These are phyloP conservation scores for Mucor mucedo DNA, from an alignment of 371 early-diverging fungal genomes.

Conservation along the genomic window DNA sequence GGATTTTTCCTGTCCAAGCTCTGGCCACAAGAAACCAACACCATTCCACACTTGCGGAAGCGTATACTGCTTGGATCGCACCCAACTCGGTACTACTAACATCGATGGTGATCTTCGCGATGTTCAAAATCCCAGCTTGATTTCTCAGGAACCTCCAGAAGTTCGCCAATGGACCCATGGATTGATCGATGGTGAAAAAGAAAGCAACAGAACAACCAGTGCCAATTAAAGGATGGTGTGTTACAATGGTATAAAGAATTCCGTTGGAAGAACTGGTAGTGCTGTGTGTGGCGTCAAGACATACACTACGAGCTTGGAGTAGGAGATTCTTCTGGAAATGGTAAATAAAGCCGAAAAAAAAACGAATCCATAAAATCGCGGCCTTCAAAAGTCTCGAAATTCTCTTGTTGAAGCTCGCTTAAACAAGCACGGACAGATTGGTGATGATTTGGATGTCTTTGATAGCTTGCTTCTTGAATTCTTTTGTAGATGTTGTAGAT, in stretches of 20 bases:
- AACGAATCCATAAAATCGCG: too few relatives aligned
- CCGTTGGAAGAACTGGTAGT: background rate
- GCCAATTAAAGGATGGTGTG: slow-evolving; percentile 1
- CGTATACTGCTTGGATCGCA: slow-evolving; percentile 4
- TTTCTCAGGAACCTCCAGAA: background rate
- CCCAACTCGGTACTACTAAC: background rate
- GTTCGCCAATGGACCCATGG: background rate
- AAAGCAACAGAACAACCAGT: slow-evolving; percentile 10
- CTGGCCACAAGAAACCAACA: slow-evolving; percentile 7
- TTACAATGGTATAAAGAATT: slow-evolving; percentile 3
- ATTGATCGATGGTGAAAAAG: background rate
- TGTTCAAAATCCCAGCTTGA: background rate
- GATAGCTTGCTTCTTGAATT: background rate
- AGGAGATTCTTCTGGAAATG: background rate
- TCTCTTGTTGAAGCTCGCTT: too few relatives aligned
- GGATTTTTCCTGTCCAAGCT: slow-evolving; percentile 10
- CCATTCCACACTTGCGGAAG: slow-evolving; percentile 5
- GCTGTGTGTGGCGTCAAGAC: slow-evolving; percentile 9
- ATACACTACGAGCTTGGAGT: background rate
- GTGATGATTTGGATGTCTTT: background rate
- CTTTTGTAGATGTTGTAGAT: slow-evolving; percentile 5
- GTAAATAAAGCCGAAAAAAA: too few relatives aligned
- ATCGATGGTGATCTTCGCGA: slow-evolving; percentile 9
- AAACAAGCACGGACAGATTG: too few relatives aligned
- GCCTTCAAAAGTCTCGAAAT: too few relatives aligned